Evolutionary conservation across 495 filamentous ascomycete genomes (phyloP).

Genomic region (Penicillium riverlandense): DNA sequence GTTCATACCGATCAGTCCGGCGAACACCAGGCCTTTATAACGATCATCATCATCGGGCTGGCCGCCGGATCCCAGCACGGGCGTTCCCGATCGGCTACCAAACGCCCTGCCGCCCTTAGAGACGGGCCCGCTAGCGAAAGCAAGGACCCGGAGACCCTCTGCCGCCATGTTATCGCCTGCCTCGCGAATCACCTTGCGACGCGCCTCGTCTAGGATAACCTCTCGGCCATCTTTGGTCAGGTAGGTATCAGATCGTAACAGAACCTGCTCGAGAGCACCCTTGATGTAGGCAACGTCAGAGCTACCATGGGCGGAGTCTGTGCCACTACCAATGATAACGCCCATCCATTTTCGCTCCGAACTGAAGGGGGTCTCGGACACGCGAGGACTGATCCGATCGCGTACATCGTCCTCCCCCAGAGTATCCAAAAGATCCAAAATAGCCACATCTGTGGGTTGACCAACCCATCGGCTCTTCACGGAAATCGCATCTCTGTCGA

Average conservation of each 20-base stretch:
- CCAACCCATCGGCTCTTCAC: constrained; percentile 87
- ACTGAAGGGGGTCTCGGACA: constrained; percentile 86
- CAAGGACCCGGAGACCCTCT: constrained; percentile 84
- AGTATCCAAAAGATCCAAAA: constrained; percentile 83
- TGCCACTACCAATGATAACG: constrained; percentile 63
- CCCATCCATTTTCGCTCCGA: constrained; percentile 99
- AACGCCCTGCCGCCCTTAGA: constrained; percentile 24
- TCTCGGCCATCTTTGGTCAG: constrained; percentile 81
- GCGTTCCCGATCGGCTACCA: constrained; percentile 44
- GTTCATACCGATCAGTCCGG: constrained; percentile 92
- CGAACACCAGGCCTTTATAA: constrained; percentile 80
- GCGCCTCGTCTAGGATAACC: constrained; percentile 72
- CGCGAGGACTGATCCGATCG: constrained; percentile 69
- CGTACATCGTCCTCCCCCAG: constrained; percentile 88
- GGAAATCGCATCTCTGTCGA: constrained; percentile 51
- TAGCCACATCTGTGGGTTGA: constrained; percentile 93
- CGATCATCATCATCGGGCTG: constrained; percentile 54
- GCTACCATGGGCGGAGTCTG: constrained; percentile 20
- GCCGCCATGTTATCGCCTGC: constrained; percentile 88
- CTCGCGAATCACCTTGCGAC: constrained; percentile 63
- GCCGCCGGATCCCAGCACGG: constrained; percentile 32
- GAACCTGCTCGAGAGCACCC: constrained; percentile 82
- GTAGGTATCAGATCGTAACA: constrained; percentile 85
- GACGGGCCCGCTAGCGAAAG: constrained; percentile 73
- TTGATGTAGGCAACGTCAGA: constrained; percentile 85